Base-by-base conservation (phyloP, 1,284 basidiomycete species). In the Naganishia sp. region DNA sequence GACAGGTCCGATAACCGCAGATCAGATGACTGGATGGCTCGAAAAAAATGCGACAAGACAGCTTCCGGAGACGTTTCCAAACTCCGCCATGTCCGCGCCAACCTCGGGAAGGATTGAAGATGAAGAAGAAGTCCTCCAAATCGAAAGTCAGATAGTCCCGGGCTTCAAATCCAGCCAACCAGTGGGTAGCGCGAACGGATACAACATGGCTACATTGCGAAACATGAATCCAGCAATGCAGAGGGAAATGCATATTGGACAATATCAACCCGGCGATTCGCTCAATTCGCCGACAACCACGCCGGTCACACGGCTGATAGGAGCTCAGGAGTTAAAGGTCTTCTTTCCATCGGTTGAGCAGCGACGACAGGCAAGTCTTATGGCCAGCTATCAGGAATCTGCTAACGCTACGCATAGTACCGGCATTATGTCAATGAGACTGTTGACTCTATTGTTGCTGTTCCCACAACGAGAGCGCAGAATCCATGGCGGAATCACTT, bases 271-370 rank as follows among this genome's bases (percentile, higher is more conserved):
- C 21, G 18, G 31, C 6, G n/a, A 16, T 23, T 56, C n/a, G 55
- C 21, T 6, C 43, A 33, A n/a, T 48, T 59, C 21, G 18, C 56
- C 9, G 46, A 25, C 3, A 28, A 48, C 16, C 21, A n/a, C 48
- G 28, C 25, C 46, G 28, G 31, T 59, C 42, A 46, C 23, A 31
- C 56, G 56, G 16, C 36, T 59, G 2, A 31, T 61, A 23, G 59
- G 50, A 6, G 46, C 43, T 6, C 63, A 72, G 33, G 64, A 64
- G 23, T 46, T 72, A 21, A 49, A 57, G 31, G 43, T 60, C 18
- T 72, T 65, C 46, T 72, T 73, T 44, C 68, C 69, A n/a, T 54
- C 68, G 11, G 33, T 48, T 18, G 72, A 72, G 55, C 70, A 72
- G 44, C 55, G 72, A 15, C 69, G 70, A 9, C 67, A 71, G 63